phyloP scores from a whole-genome alignment of 305 asterid genomes.

The Fraxinus sp. region DNA sequence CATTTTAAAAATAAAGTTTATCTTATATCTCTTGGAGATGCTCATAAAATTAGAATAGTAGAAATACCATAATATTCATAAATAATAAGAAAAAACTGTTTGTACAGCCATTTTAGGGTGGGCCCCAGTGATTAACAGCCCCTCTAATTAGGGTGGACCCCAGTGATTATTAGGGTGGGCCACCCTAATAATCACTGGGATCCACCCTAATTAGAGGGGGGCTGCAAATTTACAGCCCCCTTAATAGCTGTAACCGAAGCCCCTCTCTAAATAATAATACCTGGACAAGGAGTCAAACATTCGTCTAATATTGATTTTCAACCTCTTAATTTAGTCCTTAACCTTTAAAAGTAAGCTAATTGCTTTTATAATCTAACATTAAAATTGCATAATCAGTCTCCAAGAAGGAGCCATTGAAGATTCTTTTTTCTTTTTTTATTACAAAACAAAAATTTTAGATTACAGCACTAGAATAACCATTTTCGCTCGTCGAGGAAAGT shows the following conservation, averaged over 20 bases:
- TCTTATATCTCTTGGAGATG: too few relatives aligned
- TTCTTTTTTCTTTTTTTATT: neutral
- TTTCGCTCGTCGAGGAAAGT: neutral
- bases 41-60: neutral
- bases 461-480: neutral
- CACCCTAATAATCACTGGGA: too few relatives aligned
- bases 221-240: too few relatives aligned
- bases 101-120: too few relatives aligned
- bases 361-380: neutral
- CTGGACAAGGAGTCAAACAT: neutral
- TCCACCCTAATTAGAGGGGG: too few relatives aligned
- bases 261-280: too few relatives aligned
- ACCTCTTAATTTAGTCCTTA: neutral
- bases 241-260: too few relatives aligned
- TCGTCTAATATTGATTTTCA: neutral
- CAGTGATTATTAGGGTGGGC: too few relatives aligned
- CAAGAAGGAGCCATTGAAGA: neutral
- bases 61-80: neutral
- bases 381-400: neutral
- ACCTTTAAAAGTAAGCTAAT: neutral
- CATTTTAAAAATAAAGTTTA: too few relatives aligned
- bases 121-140: too few relatives aligned
- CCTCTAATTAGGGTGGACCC: too few relatives aligned
- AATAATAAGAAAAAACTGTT: too few relatives aligned
- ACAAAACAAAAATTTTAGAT: neutral